phyloP scores from a whole-genome alignment of 768 basidiomycete species.

The Thelephora aurantiotincta region DNA sequence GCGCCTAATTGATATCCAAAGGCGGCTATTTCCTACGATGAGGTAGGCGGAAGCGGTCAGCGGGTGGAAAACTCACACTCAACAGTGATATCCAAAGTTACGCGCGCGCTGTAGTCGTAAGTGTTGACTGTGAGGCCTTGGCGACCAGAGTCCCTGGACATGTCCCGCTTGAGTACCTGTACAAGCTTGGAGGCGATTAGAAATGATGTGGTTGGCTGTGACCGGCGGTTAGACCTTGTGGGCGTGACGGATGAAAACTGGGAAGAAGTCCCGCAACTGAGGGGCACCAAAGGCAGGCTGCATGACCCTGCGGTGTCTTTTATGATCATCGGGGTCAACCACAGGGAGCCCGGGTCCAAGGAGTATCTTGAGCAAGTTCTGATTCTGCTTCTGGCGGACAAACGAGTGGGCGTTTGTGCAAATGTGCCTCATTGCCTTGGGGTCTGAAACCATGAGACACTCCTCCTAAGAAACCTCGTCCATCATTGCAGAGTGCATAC shows the following conservation, averaged over 20 bases:
- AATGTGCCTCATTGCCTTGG: too few species aligned
- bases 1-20: slow-evolving; percentile 39
- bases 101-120: slow-evolving; percentile 26
- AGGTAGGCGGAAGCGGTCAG: neutral
- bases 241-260: slow-evolving; percentile 9
- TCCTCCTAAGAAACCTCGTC: slow-evolving; percentile 24
- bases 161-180: neutral
- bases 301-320: slow-evolving; percentile 22
- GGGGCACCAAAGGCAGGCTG: slow-evolving; percentile 25
- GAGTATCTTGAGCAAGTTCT: neutral
- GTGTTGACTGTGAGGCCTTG: slow-evolving; percentile 22
- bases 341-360: neutral
- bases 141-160: neutral
- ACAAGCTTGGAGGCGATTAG: neutral
- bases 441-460: too few species aligned
- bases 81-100: slow-evolving; percentile 24
- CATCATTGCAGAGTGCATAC: neutral
- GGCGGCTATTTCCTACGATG: slow-evolving; percentile 14
- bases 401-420: slow-evolving; percentile 33
- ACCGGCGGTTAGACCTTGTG: slow-evolving; percentile 10
- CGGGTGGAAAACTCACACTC: slow-evolving; percentile 15
- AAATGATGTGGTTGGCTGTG: neutral
- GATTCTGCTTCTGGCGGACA: neutral
- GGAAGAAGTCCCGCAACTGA: slow-evolving; percentile 26
- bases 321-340: neutral